Evolutionary conservation across 345 rosid genomes (phyloP).

Genomic region (Syzygium aromaticum): DNA sequence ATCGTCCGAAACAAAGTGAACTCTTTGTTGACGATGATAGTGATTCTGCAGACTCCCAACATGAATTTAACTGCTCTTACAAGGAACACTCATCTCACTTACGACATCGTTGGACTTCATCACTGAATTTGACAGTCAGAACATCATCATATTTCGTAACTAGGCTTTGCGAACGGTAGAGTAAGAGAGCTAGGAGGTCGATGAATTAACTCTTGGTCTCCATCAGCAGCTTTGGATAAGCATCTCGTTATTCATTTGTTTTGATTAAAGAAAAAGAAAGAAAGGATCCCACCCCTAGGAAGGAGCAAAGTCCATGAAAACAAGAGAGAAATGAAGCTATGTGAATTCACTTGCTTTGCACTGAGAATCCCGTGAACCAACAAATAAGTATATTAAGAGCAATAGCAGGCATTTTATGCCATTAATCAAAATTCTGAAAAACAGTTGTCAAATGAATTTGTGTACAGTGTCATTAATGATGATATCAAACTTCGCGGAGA

Average conservation of each 20-base stretch:
- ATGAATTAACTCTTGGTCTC: neutral
- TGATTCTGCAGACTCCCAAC: neutral
- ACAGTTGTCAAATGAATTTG: neutral
- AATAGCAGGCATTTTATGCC: neutral
- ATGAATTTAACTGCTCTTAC: neutral
- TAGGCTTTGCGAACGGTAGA: neutral
- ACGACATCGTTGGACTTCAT: neutral
- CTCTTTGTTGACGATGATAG: neutral
- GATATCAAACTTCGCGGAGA: neutral
- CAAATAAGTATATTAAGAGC: neutral
- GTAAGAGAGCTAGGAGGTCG: neutral
- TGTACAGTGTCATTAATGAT: neutral
- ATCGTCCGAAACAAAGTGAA: neutral
- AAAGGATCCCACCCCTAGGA: neutral
- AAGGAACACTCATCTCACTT: neutral
- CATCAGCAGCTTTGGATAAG: neutral
- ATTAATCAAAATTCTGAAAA: neutral
- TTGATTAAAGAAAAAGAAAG: neutral
- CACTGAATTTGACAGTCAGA: neutral
- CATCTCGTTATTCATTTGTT: neutral
- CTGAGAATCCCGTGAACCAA: neutral
- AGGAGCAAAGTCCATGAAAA: neutral
- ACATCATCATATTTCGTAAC: neutral
- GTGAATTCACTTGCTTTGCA: neutral
- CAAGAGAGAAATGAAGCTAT: neutral